Evolutionary conservation across 106 monocot species (phyloP).

Genomic region (Vanilla planifolia): DNA sequence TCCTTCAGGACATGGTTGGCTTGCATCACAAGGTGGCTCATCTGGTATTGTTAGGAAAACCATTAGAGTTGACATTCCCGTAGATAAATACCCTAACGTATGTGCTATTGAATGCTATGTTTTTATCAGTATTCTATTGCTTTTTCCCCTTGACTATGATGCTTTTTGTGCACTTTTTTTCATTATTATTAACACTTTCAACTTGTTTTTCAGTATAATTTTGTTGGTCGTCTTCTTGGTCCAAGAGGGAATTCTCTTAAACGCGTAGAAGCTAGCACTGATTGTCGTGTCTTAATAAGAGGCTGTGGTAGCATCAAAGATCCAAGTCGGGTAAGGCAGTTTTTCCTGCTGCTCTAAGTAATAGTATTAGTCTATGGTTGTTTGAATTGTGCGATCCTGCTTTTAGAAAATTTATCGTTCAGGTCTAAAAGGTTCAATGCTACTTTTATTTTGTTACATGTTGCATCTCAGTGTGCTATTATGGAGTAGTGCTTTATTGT

Average conservation of each 20-base stretch:
- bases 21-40: conserved; percentile 71
- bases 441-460: neutral
- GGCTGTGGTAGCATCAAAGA: conserved; percentile 94
- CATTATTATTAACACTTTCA: conserved; percentile 11
- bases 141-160: neutral
- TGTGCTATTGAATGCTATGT: conserved; percentile 8
- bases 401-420: neutral
- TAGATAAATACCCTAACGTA: conserved; percentile 89
- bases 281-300: conserved; percentile 84
- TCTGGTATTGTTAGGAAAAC: conserved; percentile 83
- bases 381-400: neutral
- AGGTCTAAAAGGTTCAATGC: neutral
- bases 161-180: neutral
- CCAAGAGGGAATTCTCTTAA: conserved; percentile 91
- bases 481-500: neutral
- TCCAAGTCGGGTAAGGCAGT: conserved; percentile 50
- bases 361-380: neutral
- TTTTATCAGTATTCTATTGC: conserved; percentile 1
- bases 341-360: neutral
- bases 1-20: conserved; percentile 66
- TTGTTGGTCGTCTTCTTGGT: conserved; percentile 89
- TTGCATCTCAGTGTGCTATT: neutral
- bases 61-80: conserved; percentile 89
- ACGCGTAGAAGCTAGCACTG: conserved; percentile 78
- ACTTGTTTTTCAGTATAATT: conserved; percentile 59